Percentiles rank a stretch among this genome's conserved stretches.
Evolutionary conservation across 1,139 yeast genomes (phyloP).

Genomic region (Kodamaea sp.): DNA sequence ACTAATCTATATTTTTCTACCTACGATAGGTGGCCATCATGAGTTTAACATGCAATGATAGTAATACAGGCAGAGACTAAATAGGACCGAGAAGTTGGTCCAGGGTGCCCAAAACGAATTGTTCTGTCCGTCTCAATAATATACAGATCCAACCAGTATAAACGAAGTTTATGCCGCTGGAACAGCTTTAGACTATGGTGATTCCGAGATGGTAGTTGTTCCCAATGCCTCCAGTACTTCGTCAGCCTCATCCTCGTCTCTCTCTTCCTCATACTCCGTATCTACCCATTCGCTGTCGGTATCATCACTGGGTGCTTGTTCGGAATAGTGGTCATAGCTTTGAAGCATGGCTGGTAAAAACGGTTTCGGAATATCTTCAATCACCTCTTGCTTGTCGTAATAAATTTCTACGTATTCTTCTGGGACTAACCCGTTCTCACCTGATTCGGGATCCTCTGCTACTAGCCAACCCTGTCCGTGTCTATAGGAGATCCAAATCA

Average conservation of each 20-base stretch:
- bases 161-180: too few species aligned
- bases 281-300: slow-evolving; percentile 43
- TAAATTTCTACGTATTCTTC: slow-evolving; percentile 83
- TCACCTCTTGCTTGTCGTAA: slow-evolving; percentile 24
- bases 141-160: too few species aligned
- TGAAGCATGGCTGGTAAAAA: slow-evolving; percentile 46
- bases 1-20: too few species aligned
- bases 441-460: slow-evolving; percentile 78
- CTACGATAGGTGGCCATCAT: too few species aligned
- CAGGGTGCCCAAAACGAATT: too few species aligned
- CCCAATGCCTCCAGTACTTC: slow-evolving; percentile 1
- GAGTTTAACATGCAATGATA: too few species aligned
- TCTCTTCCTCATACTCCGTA: slow-evolving; percentile 23
- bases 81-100: too few species aligned
- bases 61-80: too few species aligned
- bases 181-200: too few species aligned
- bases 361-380: slow-evolving; percentile 48
- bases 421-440: slow-evolving; percentile 91
- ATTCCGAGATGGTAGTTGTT: not conserved
- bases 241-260: slow-evolving; percentile 2
- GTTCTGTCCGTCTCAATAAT: too few species aligned
- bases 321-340: slow-evolving; percentile 9
- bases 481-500: slow-evolving; percentile 81
- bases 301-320: slow-evolving; percentile 13
- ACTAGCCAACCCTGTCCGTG: slow-evolving; percentile 99